phyloP scores from a whole-genome alignment of 2,329 filamentous ascomycete genomes.

The Periconia macrospinosa region DNA sequence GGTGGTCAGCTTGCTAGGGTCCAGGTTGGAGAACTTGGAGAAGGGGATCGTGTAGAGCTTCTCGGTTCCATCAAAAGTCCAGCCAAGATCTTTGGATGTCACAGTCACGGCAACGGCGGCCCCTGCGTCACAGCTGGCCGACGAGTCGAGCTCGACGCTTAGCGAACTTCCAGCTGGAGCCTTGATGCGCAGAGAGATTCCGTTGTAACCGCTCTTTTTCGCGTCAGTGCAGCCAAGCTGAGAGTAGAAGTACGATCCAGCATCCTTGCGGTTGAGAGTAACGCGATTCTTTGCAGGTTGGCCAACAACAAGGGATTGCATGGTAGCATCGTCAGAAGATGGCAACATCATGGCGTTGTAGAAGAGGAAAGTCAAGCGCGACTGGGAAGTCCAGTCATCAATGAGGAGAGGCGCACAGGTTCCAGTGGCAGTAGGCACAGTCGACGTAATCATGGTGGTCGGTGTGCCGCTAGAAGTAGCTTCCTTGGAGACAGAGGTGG shows the following conservation, averaged over 20 bases:
- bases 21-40: conserved; percentile 54
- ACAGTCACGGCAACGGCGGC: conserved; percentile 38
- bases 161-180: conserved; percentile 57
- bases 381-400: conserved; percentile 65
- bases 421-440: conserved; percentile 23
- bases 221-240: conserved; percentile 59
- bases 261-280: conserved; percentile 54
- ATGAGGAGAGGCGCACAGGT: conserved; percentile 53
- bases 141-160: conserved; percentile 55
- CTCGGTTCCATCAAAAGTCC: conserved; percentile 63
- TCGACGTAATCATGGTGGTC: conserved; percentile 19
- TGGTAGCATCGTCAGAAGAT: conserved; percentile 60
- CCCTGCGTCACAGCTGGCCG: conserved; percentile 49
- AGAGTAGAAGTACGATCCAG: conserved; percentile 61
- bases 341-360: conserved; percentile 62
- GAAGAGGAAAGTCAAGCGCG: conserved; percentile 61
- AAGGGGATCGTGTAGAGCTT: conserved; percentile 62
- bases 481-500: conserved; percentile 3
- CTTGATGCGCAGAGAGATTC: conserved; percentile 59
- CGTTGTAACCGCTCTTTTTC: conserved; percentile 54
- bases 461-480: conserved; percentile 8
- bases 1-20: conserved; percentile 56
- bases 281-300: conserved; percentile 49
- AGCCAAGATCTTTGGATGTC: conserved; percentile 56
- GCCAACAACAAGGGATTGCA: conserved; percentile 60